Evolutionary conservation across 352 stramenopile genomes (phyloP).

Genomic region (Pythium dissimile): DNA sequence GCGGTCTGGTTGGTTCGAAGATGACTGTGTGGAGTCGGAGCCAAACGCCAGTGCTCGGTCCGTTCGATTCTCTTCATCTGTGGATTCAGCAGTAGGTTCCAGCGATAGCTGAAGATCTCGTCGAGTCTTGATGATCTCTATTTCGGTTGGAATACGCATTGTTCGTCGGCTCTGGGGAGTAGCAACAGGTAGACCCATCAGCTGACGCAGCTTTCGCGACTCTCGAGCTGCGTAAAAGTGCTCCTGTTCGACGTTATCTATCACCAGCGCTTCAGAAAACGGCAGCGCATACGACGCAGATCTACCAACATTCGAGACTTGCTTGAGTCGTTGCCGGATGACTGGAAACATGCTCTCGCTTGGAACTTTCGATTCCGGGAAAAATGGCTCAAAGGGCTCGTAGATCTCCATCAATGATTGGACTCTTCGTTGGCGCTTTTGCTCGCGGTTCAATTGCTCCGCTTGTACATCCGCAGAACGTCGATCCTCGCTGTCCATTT

Average conservation of each 20-base stretch:
- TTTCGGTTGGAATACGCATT: conserved; percentile 22
- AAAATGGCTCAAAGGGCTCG: conserved; percentile 53
- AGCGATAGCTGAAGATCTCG: conserved; percentile 15
- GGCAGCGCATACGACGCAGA: conserved; percentile 13
- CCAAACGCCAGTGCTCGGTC: background rate
- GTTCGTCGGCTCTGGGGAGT: conserved; percentile 12
- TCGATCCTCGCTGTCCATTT: conserved; percentile 50
- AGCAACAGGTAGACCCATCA: conserved; percentile 20
- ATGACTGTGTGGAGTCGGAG: background rate
- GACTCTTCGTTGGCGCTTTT: conserved; percentile 22
- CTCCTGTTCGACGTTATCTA: conserved; percentile 22
- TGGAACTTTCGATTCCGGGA: conserved; percentile 28
- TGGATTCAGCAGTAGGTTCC: background rate
- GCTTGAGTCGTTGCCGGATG: conserved; percentile 29
- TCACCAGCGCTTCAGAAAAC: conserved; percentile 10
- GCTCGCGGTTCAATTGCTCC: conserved; percentile 28
- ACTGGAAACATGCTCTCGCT: conserved; percentile 51
- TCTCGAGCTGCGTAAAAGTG: conserved; percentile 21
- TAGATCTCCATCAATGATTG: conserved; percentile 50
- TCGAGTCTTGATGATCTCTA: conserved; percentile 23
- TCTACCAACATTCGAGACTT: background rate
- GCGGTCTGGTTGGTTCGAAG: conserved; percentile 1
- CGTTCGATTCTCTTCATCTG: conserved; percentile 19
- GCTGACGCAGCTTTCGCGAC: conserved; percentile 19
- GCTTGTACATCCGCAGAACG: conserved; percentile 29